Percentiles rank a stretch among this genome's conserved stretches.
These are phyloP conservation scores for Sorghum bicolor DNA, from an alignment of 176 grass and related monocot genomes.

Conservation along the genomic window Sorghum_bicolor_NCBIv3 NC_012870.2:9200001-9200500, in stretches of 20 bases:
- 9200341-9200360: slow-evolving; percentile 7
- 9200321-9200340: slow-evolving; percentile 27
- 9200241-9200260: not conserved
- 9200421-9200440: not conserved
- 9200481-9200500: not conserved
- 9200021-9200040: not conserved
- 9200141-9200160: not conserved
- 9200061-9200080: not conserved
- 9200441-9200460: not conserved
- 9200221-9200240: not conserved
- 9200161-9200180: not conserved
- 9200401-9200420: not conserved
- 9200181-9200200: not conserved
- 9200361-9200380: not conserved
- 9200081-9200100: not conserved
- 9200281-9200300: not conserved
- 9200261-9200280: not conserved
- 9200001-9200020: not conserved
- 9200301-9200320: not conserved
- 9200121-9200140: slow-evolving; percentile 3
- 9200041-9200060: not conserved
- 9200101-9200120: not conserved
- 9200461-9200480: not conserved
- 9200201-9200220: not conserved
- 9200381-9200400: not conserved